Conservation (phyloP, 257 asterid genomes). For the Forsythia viridissima region DNA sequence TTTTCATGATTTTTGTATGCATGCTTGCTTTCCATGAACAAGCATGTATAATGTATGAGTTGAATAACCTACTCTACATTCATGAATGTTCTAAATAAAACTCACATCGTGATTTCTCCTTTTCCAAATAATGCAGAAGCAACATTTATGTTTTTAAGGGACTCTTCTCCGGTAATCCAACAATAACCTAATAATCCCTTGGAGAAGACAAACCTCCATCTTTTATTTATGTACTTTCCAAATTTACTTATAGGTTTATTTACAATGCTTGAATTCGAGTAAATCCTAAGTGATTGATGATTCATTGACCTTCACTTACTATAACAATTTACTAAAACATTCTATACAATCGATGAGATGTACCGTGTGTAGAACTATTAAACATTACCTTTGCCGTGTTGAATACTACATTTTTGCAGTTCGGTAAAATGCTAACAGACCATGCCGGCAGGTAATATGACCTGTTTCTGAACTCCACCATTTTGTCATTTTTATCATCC, state of each 20-base stretch:
- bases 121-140: neutral
- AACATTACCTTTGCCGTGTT: slow-evolving; percentile 84
- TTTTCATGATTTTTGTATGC: neutral
- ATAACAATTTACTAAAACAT: slow-evolving; percentile 6
- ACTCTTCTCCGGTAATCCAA: neutral
- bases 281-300: neutral
- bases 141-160: neutral
- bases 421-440: slow-evolving; percentile 91
- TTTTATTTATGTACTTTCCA: slow-evolving; percentile 3
- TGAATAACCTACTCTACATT: neutral
- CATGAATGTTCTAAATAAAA: slow-evolving; percentile 14
- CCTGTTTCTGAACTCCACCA: slow-evolving; percentile 59
- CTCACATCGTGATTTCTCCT: slow-evolving; percentile 6
- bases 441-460: slow-evolving; percentile 79
- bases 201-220: neutral
- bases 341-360: slow-evolving; percentile 10
- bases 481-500: slow-evolving; percentile 67
- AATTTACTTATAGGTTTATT: slow-evolving; percentile 9
- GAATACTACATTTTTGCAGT: slow-evolving; percentile 82
- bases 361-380: slow-evolving; percentile 14
- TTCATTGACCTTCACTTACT: slow-evolving; percentile 8
- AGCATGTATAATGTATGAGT: neutral
- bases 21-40: neutral
- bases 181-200: slow-evolving; percentile 11
- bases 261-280: neutral